Base-by-base conservation (phyloP, 495 filamentous ascomycete species). In the Penicillium bovifimosum region DNA sequence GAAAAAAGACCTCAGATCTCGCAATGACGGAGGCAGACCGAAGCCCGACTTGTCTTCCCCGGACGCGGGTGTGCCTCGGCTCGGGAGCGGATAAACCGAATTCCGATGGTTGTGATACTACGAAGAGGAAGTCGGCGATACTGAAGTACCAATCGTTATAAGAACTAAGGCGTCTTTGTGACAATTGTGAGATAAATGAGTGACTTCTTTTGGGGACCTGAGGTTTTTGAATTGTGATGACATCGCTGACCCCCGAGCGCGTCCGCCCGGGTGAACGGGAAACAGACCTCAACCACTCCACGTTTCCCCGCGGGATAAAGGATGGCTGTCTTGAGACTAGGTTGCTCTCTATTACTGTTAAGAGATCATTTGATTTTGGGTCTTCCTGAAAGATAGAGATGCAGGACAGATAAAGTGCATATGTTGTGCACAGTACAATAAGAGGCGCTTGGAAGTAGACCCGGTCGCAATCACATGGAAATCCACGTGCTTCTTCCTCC, bases 231-330 rank as follows among this genome's bases (percentile, higher is more conserved):
- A 4, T 26, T 35, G 18, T 27, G 31, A 40, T 44, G 18, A 39
- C 14, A 18, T 45, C 40, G 32, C 41, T 20, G 41, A 44, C 42
- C 35, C 13, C 36, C 17, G 54, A 58, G 49, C 18, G 27, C 34
- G 52, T 44, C 49, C 42, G 47, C 42, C 47, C 63, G 63, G 63
- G 44, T 64, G 63, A 66, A 61, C 60, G 63, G 63, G 55, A 59
- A 54, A 60, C 36, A 43, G 52, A 24, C 20, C 39, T 42, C 20
- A 32, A 50, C 26, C 28, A 28, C 48, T 50, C 40, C 52, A 50
- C 47, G 50, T 62, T 62, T 52, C 47, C 53, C 60, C 49, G 39
- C 56, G 60, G 60, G 35, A 52, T 40, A 47, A 56, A 50, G 60
- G 60, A 59, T 44, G 47, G 9, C 47, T 18, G 20, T 26, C 8